A percentile compares a stretch with the other conserved stretches of the same genome.
Evolutionary conservation across 371 early-diverging fungal genomes (phyloP).

Genomic region (Rhizopus stolonifer): DNA sequence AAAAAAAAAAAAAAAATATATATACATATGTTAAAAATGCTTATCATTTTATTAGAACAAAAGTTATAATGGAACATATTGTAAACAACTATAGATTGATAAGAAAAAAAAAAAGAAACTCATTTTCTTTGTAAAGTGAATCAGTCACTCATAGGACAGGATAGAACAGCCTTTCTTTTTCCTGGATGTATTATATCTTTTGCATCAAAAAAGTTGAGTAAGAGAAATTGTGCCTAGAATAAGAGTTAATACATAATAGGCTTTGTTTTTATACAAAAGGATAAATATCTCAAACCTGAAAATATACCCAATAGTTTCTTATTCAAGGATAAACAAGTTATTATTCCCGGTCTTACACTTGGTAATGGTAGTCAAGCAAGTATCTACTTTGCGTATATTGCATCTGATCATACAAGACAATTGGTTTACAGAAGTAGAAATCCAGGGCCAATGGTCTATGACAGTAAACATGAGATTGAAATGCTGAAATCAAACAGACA

Average conservation of each 20-base stretch:
- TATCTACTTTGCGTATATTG: constrained; percentile 8
- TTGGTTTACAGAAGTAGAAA: constrained; percentile 2
- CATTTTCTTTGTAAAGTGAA: constrained; percentile 9
- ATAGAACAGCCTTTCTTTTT: constrained; percentile 10
- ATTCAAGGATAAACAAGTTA: background rate
- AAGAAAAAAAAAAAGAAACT: background rate
- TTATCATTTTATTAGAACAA: no score
- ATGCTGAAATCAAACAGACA: constrained; percentile 15
- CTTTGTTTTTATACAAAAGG: constrained; percentile 6
- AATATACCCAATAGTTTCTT: background rate
- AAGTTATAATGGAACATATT: constrained; percentile 13
- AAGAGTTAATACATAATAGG: no score
- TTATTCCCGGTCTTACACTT: background rate
- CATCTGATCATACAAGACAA: background rate
- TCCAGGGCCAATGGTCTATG: background rate
- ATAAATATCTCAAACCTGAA: background rate
- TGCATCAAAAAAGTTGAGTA: constrained; percentile 14
- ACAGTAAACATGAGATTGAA: background rate
- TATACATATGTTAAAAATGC: no score
- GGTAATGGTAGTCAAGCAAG: constrained; percentile 7
- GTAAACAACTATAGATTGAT: constrained; percentile 12
- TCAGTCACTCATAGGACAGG: background rate
- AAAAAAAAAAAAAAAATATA: no score
- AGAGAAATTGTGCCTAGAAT: background rate
- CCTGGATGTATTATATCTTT: constrained; percentile 11